Evolutionary conservation across 345 rosid species (phyloP).

Genomic region (Trapa incisa): DNA sequence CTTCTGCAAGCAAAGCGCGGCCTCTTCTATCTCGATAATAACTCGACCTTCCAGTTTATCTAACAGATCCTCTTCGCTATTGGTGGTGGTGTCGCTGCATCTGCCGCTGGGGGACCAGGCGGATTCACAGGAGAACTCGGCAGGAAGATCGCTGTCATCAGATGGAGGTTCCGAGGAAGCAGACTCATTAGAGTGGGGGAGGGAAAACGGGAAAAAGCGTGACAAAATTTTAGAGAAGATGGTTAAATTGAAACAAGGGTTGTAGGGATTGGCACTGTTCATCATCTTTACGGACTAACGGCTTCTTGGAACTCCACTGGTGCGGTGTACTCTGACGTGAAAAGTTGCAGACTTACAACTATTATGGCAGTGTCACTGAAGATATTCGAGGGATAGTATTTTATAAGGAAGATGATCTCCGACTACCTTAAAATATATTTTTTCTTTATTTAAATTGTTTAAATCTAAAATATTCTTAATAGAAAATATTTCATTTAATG

Average conservation of each 20-base stretch:
- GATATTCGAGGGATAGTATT: too few species aligned
- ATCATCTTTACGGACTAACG: neutral
- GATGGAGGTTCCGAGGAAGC: neutral
- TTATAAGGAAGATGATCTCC: too few species aligned
- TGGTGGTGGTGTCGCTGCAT: neutral
- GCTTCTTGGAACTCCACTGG: slow-evolving; percentile 44
- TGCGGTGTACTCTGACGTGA: too few species aligned
- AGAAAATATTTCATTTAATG: too few species aligned
- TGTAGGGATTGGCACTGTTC: too few species aligned
- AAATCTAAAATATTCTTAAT: too few species aligned
- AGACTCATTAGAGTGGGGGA: neutral
- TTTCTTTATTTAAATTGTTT: too few species aligned
- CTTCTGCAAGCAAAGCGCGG: slow-evolving; percentile 34
- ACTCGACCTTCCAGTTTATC: slow-evolving; percentile 36
- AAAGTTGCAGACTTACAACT: too few species aligned
- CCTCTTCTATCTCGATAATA: slow-evolving; percentile 48
- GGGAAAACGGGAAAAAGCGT: slow-evolving; percentile 3
- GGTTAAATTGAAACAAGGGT: too few species aligned
- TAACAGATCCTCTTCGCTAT: slow-evolving; percentile 36
- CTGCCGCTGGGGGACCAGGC: slow-evolving; percentile 2
- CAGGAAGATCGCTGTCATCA: slow-evolving; percentile 12
- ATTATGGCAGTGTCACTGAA: too few species aligned
- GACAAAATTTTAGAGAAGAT: neutral
- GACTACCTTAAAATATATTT: too few species aligned
- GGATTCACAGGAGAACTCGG: slow-evolving; percentile 62